Evolutionary conservation across 805 yeast genomes (phyloP).

Genomic region (Blastobotrys chiropterorum): DNA sequence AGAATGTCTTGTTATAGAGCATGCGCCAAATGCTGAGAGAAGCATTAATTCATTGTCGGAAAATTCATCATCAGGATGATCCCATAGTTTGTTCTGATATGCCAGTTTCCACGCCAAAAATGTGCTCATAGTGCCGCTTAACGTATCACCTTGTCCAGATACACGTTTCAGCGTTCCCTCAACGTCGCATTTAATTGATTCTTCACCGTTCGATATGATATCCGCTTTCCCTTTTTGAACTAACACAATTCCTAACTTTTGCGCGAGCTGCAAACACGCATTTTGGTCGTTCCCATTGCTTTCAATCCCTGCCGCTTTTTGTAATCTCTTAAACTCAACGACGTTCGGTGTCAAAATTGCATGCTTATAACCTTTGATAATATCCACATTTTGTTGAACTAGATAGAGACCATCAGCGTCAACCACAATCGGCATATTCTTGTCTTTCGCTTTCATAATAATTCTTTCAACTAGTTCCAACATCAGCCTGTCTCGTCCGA

Average conservation of each 20-base stretch:
- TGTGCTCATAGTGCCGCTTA: constrained; percentile 81
- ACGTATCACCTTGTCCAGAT: constrained; percentile 96
- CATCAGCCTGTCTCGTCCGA: constrained; percentile 77
- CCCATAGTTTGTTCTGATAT: constrained; percentile 57
- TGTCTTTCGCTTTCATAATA: constrained; percentile 48
- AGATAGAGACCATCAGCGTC: constrained; percentile 88
- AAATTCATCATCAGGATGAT: constrained; percentile 35
- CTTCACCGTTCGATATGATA: constrained; percentile 47
- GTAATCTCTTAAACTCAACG: constrained; percentile 70
- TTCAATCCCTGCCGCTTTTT: constrained; percentile 38
- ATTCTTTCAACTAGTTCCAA: constrained; percentile 51
- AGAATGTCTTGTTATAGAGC: constrained; percentile 59
- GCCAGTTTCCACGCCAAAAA: constrained; percentile 73
- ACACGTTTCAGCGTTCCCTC: constrained; percentile 73
- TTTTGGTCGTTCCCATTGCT: constrained; percentile 17
- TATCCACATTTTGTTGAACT: constrained; percentile 49
- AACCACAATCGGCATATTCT: constrained; percentile 63
- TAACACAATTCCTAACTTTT: constrained; percentile 49
- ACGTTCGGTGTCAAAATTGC: constrained; percentile 87
- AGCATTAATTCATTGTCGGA: constrained; percentile 29
- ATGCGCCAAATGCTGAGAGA: constrained; percentile 59
- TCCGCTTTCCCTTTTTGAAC: constrained; percentile 71
- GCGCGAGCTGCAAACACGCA: constrained; percentile 40
- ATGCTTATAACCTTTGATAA: constrained; percentile 48
- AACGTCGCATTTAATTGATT: constrained; percentile 38